Evolutionary conservation across 2,329 filamentous ascomycete genomes (phyloP).

Genomic region (Penicillium occitanis): DNA sequence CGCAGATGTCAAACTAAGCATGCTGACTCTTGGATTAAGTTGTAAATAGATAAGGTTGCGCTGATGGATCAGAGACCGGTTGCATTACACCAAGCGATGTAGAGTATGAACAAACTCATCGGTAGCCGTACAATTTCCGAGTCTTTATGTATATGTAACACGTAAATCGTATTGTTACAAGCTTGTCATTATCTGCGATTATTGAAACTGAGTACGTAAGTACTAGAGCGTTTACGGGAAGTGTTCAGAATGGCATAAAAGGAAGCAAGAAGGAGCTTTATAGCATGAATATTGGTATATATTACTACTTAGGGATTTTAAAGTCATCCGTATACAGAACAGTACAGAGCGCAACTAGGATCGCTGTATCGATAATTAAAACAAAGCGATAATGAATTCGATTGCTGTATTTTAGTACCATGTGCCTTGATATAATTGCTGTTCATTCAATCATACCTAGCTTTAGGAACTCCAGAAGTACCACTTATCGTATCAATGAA

Average conservation of each 20-base stretch:
- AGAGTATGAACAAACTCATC: neutral
- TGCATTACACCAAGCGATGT: neutral
- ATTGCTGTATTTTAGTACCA: too few species aligned
- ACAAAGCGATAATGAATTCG: too few species aligned
- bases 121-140: neutral
- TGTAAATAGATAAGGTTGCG: neutral
- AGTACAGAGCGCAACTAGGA: too few species aligned
- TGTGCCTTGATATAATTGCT: too few species aligned
- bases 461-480: neutral
- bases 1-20: neutral
- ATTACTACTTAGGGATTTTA: too few species aligned
- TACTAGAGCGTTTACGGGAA: too few species aligned
- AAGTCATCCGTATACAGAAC: too few species aligned
- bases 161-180: neutral
- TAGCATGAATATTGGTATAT: too few species aligned
- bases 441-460: neutral
- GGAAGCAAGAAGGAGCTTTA: too few species aligned
- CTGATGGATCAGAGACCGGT: neutral
- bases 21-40: neutral
- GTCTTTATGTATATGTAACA: neutral
- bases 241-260: too few species aligned
- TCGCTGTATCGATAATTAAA: too few species aligned
- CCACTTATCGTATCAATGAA: neutral
- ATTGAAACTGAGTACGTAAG: too few species aligned
- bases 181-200: neutral